Conservation (phyloP, 75 land plant genomes). For the Chamaecyparis obtusa region DNA sequence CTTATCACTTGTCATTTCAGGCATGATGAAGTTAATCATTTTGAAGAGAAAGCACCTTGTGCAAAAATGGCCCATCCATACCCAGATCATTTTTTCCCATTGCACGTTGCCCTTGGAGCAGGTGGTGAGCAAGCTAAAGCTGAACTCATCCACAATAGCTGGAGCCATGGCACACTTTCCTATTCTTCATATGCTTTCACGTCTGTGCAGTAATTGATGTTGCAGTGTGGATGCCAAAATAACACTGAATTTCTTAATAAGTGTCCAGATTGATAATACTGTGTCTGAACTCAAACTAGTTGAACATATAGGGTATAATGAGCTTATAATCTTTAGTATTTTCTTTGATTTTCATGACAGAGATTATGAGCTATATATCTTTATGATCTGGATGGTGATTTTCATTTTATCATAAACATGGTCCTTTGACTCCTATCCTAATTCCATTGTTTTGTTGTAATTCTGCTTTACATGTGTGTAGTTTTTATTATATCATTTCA, state of each 20-base stretch:
- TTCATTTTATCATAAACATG: background rate
- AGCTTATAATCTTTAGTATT: background rate
- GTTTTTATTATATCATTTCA: too few species aligned
- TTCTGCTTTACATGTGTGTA: too few species aligned
- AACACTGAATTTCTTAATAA: background rate
- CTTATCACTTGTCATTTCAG: conserved; percentile 21
- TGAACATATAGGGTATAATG: background rate
- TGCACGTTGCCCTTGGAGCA: conserved; percentile 91
- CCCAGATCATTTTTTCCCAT: conserved; percentile 80
- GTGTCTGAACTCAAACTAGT: too few species aligned
- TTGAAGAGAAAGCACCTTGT: conserved; percentile 69
- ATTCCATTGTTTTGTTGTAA: too few species aligned
- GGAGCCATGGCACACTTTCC: conserved; percentile 50
- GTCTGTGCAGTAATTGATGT: background rate
- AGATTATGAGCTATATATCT: background rate
- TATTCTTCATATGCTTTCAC: conserved; percentile 68
- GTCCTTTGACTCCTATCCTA: too few species aligned
- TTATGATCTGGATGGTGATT: background rate
- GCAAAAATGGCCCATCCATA: conserved; percentile 78
- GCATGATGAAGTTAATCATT: conserved; percentile 66
- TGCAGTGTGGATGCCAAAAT: background rate
- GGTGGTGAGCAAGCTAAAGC: conserved; percentile 65
- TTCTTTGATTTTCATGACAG: background rate
- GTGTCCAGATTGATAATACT: background rate
- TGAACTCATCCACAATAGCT: conserved; percentile 66